Evolutionary conservation across 345 rosid species (phyloP), one percentile per base, ranked within the genome.

Genomic region (Eucalyptus virginea): DNA sequence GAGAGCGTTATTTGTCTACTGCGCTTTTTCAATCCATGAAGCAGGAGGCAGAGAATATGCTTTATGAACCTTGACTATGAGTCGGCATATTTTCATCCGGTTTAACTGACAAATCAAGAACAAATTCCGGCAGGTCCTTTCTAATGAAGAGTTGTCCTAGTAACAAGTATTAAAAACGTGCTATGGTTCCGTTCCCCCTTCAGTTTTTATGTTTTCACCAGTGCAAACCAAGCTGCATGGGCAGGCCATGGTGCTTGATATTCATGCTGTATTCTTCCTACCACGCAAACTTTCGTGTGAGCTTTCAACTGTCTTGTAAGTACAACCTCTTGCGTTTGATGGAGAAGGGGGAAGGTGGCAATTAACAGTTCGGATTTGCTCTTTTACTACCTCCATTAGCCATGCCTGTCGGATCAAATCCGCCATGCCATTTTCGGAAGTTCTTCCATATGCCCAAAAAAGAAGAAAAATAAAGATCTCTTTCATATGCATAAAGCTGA

Each of bases 1-100:
- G 93, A 88, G 94, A 94, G 89, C 83, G 83, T 6, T 91, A 92
- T 69, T 90, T 93, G 13, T 92, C 94, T 16, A 45, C 93, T 40
- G 88, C 45, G 54, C 86, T 92, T 65, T 92, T 92, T 8, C 91
- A 94, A 81, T 91, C 93, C 1, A 52, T 88, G 40, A 93, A 89
- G 88, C 81, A 86, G 89, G 94, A 92, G 45, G 93, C 90, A 30
- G 93, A 92, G 42, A 89, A 49, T 88, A 81, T 90, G 92, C 85
- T 86, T 13, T 88, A 65, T 24, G 91, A 88, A 89, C 89, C 90
- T 3, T 92, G 88, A 92, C 30, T 11, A 21, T 23, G 42, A 2
- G 37, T 65, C 21, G 11, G 34, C 40, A 65, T n/a, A 16, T 18
- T 65, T 65, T 65, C 37, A 65, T 65, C 77, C 8, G 40, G 37